Evolutionary conservation across 2,329 filamentous ascomycete species (phyloP).

Genomic region (Aspergillus flavus): DNA sequence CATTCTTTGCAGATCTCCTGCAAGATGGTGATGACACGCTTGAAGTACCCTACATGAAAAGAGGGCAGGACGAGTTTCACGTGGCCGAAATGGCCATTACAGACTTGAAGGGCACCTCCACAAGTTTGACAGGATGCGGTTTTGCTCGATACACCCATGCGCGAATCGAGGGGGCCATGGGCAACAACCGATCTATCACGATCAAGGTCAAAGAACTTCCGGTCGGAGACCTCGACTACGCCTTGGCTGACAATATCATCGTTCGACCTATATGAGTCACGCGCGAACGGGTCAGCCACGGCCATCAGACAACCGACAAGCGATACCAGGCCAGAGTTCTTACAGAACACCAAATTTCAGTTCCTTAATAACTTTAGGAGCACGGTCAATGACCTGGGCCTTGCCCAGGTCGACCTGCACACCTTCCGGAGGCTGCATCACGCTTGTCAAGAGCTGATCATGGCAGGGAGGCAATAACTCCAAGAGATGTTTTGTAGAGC

Average conservation of each 20-base stretch:
- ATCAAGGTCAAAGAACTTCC: constrained; percentile 88
- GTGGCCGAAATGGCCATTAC: constrained; percentile 94
- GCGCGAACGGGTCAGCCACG: constrained; percentile 11
- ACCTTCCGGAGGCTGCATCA: constrained; percentile 46
- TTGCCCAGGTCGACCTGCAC: constrained; percentile 61
- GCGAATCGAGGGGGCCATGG: constrained; percentile 84
- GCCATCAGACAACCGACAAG: background rate
- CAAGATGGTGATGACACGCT: constrained; percentile 86
- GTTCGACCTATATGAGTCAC: constrained; percentile 67
- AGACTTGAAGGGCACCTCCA: constrained; percentile 75
- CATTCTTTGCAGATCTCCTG: constrained; percentile 98
- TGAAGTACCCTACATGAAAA: constrained; percentile 95
- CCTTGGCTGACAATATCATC: constrained; percentile 95
- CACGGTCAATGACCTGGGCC: constrained; percentile 84
- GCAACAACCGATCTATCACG: constrained; percentile 73
- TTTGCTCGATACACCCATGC: constrained; percentile 88
- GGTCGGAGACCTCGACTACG: constrained; percentile 91
- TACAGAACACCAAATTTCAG: constrained; percentile 93
- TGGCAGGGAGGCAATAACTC: constrained; percentile 36
- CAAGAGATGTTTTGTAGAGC: constrained; percentile 9
- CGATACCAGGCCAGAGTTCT: constrained; percentile 24
- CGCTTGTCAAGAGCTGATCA: constrained; percentile 40
- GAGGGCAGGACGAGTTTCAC: constrained; percentile 86
- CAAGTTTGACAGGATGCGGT: constrained; percentile 79
- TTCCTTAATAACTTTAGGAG: constrained; percentile 88